A percentile compares a stretch with the other conserved stretches of the same genome.
These are phyloP conservation scores for Meripilus lineatus DNA, from an alignment of 1,284 basidiomycete species.

Conservation along the genomic window DNA sequence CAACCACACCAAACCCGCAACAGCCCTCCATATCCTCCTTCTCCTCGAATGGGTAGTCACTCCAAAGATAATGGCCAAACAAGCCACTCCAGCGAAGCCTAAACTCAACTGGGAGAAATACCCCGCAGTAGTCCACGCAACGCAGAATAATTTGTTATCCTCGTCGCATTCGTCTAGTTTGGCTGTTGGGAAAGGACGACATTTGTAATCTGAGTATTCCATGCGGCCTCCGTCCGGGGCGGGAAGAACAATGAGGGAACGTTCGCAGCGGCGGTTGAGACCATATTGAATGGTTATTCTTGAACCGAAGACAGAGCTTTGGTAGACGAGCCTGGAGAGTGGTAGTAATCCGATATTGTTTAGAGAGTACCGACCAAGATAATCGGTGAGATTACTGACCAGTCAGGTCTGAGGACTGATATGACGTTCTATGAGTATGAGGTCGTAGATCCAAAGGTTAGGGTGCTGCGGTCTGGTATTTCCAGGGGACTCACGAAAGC, in stretches of 20 bases:
- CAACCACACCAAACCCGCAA: constrained; percentile 55
- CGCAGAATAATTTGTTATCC: constrained; percentile 57
- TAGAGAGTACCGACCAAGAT: constrained; percentile 9
- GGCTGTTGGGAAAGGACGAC: constrained; percentile 60
- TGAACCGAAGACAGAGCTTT: constrained; percentile 42
- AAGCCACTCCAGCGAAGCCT: constrained; percentile 55
- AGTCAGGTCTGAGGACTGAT: constrained; percentile 55
- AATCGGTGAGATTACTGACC: constrained; percentile 39
- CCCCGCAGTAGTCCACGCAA: constrained; percentile 64
- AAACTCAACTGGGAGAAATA: constrained; percentile 59
- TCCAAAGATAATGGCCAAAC: constrained; percentile 58
- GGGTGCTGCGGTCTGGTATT: neutral
- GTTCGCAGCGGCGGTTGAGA: constrained; percentile 53
- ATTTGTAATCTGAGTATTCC: constrained; percentile 52
- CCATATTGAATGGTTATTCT: constrained; percentile 53
- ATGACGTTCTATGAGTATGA: constrained; percentile 49
- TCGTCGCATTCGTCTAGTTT: constrained; percentile 58
- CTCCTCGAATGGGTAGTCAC: constrained; percentile 68
- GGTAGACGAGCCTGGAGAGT: constrained; percentile 51
- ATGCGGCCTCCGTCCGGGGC: constrained; percentile 38
- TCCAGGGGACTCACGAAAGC: constrained; percentile 41
- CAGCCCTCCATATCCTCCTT: constrained; percentile 68
- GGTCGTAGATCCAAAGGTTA: constrained; percentile 7
- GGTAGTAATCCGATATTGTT: too few relatives aligned
- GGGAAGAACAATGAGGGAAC: constrained; percentile 44